Conservation (phyloP, 1,139 yeast species). For the Magnusiomyces clavatus region DNA sequence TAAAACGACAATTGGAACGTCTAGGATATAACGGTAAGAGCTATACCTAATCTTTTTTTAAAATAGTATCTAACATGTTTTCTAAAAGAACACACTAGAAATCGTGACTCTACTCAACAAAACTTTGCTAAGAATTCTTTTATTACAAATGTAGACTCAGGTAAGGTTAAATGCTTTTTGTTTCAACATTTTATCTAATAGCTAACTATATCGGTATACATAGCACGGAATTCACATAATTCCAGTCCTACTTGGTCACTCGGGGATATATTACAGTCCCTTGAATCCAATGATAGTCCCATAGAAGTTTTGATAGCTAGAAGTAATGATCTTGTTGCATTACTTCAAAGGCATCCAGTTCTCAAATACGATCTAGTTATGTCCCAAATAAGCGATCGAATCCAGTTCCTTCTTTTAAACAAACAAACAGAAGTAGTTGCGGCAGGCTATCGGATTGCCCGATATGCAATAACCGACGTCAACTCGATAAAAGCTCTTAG, state of each 20-base stretch:
- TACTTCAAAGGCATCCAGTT: conserved; percentile 53
- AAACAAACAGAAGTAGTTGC: conserved; percentile 58
- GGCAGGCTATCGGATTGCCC: conserved; percentile 65
- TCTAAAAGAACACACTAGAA: too few species aligned
- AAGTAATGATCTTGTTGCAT: conserved; percentile 54
- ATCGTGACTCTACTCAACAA: too few species aligned
- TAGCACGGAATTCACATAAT: not conserved
- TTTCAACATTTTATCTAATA: not conserved
- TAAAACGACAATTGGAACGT: conserved; percentile 29
- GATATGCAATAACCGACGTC: conserved; percentile 52
- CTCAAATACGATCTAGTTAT: conserved; percentile 60
- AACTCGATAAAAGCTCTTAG: conserved; percentile 42
- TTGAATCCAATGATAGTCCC: conserved; percentile 39
- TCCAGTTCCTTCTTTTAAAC: conserved; percentile 55
- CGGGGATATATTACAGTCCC: conserved; percentile 42
- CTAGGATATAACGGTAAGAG: conserved; percentile 20
- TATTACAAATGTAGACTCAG: not conserved
- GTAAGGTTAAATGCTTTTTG: not conserved
- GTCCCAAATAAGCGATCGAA: conserved; percentile 49
- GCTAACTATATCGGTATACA: not conserved
- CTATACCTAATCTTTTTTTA: not conserved
- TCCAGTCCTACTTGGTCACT: conserved; percentile 42
- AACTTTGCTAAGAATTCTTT: too few species aligned
- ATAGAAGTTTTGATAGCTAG: conserved; percentile 45
- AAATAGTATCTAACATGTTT: too few species aligned